These are phyloP conservation scores for Flaveria sonorensis DNA, from an alignment of 129 eudicot species.

Conservation along the genomic window DNA sequence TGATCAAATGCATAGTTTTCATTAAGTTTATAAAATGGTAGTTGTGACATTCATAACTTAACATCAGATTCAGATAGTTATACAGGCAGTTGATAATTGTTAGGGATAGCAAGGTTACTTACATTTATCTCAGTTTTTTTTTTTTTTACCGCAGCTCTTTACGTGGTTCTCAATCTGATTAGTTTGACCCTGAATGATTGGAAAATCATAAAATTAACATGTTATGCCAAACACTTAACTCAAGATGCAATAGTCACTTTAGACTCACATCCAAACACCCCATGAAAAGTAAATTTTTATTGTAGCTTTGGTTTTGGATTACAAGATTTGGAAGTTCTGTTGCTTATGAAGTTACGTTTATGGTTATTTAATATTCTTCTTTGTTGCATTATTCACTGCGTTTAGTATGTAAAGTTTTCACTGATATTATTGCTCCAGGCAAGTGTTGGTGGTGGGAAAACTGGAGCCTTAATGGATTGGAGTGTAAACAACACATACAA, in stretches of 20 bases:
- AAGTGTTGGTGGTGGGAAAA: constrained; percentile 49
- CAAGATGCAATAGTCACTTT: constrained; percentile 7
- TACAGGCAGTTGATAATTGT: background rate
- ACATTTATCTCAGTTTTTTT: background rate
- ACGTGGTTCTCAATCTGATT: background rate
- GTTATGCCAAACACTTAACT: constrained; percentile 12
- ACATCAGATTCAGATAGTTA: background rate
- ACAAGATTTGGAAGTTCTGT: background rate
- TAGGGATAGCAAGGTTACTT: background rate
- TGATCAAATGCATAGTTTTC: constrained; percentile 9
- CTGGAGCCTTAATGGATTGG: constrained; percentile 74
- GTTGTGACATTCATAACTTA: background rate
- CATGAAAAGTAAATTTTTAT: background rate
- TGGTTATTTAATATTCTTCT: background rate
- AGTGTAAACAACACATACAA: constrained; percentile 54
- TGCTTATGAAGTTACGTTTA: background rate
- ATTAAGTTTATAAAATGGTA: background rate
- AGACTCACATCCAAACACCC: constrained; percentile 4
- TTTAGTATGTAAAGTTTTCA: constrained; percentile 21
- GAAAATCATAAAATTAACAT: background rate
- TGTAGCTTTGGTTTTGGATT: background rate
- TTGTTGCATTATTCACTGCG: constrained; percentile 10
- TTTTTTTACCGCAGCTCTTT: background rate
- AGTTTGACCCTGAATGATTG: constrained; percentile 4
- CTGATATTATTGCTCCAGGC: constrained; percentile 36